These are phyloP conservation scores for Amanita phalloides DNA, from an alignment of 768 basidiomycete species.

Conservation along the genomic window DNA sequence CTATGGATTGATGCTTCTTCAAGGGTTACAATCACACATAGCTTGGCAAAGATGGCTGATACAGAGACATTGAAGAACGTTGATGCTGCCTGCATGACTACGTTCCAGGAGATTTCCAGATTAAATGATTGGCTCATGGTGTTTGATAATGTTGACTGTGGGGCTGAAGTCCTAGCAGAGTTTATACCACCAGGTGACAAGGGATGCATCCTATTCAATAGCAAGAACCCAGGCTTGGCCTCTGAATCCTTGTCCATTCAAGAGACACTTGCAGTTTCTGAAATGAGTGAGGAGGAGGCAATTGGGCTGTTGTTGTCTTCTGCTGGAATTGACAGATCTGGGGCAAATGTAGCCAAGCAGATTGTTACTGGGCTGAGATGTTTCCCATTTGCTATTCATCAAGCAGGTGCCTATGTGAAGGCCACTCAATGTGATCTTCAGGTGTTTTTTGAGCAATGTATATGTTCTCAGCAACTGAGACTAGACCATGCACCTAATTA, in stretches of 20 bases:
- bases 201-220: conserved; percentile 12
- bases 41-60: conserved; percentile 1
- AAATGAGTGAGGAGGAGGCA: conserved; percentile 11
- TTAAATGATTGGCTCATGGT: conserved; percentile 9
- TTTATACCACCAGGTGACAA: conserved; percentile 9
- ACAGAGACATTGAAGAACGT: background rate
- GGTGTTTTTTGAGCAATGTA: no score
- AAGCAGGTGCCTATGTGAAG: conserved; percentile 10
- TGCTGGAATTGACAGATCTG: background rate
- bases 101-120: conserved; percentile 6
- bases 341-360: background rate
- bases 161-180: conserved; percentile 3
- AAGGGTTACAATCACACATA: conserved; percentile 5
- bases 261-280: conserved; percentile 1
- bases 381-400: conserved; percentile 9
- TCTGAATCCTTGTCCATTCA: background rate
- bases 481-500: no score
- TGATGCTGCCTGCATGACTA: background rate
- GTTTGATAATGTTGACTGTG: conserved; percentile 12
- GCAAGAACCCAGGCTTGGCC: conserved; percentile 5
- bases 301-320: conserved; percentile 9
- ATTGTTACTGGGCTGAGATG: conserved; percentile 5
- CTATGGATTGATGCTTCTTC: conserved; percentile 15
- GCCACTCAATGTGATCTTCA: conserved; percentile 6
- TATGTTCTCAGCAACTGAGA: no score